phyloP scores from a whole-genome alignment of 2,329 filamentous ascomycete genomes.

The Claviceps arundinis region DNA sequence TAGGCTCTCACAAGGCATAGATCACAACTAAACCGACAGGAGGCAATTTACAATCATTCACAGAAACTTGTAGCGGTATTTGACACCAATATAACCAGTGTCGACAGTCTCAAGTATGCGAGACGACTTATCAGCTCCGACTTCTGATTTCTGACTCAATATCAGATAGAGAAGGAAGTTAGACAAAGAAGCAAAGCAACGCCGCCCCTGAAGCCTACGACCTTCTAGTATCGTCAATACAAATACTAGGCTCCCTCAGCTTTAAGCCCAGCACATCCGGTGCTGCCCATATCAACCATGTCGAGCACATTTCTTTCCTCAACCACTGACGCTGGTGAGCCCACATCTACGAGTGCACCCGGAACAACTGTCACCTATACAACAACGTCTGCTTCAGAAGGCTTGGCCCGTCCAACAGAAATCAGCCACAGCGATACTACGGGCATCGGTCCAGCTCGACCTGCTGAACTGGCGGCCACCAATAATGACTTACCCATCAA shows the following conservation, averaged over 20 bases:
- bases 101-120: neutral
- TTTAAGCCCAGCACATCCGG: too few relatives aligned
- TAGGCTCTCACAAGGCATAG: neutral
- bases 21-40: neutral
- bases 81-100: neutral
- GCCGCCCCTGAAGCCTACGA: too few relatives aligned
- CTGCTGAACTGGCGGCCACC: neutral
- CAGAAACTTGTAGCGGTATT: neutral
- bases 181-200: too few relatives aligned
- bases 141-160: neutral
- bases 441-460: neutral
- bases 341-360: neutral
- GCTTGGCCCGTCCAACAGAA: neutral
- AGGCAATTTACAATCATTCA: neutral
- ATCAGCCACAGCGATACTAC: neutral
- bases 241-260: too few relatives aligned
- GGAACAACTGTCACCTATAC: neutral
- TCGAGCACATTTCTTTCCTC: neutral
- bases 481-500: neutral
- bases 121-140: neutral
- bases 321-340: neutral
- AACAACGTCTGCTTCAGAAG: neutral
- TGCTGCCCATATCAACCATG: neutral
- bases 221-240: too few relatives aligned
- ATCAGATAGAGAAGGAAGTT: neutral